Base-by-base conservation (phyloP, 2,329 filamentous ascomycete genomes). In the Alternaria metachromatica region DNA sequence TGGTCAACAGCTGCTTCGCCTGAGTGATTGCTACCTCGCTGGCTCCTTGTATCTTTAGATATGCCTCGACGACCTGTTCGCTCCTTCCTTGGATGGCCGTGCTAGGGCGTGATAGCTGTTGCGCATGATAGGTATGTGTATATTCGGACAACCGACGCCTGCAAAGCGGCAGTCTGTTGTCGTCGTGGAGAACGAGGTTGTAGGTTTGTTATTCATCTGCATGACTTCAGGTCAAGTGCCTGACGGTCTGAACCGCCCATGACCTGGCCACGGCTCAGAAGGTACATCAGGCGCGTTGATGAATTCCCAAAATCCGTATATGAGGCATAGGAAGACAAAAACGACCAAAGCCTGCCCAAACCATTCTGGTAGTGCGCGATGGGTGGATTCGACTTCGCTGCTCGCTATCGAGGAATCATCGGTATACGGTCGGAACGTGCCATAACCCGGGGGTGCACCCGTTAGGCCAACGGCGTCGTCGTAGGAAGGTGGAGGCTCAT, bases 401-500 rank as follows among this genome's bases (percentile, higher is more conserved):
- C 73, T 79, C 10, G 72, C 67, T 30, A 68, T 59, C 0, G 77
- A 78, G 12, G 75, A 78, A 18, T 66, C 69, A 37, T 78, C 75
- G n/a, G 66, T 64, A 54, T 73, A 77, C 3, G 72, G 70, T 48
- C 63, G 62, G 58, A 76, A 74, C 44, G 73, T 72, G 55, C 76
- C 76, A 44, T 80, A 79, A 51, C 72, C 65, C 33, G 74, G 72
- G 2, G 77, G 77, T 5, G 73, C 62, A 13, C 60, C 59, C 3
- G 66, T 58, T 15, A 71, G 72, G 2, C 68, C 68, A 3, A 70
- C 76, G 6, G 76, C 74, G 54, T 77, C 76, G 20, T 78, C 70
- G 53, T 80, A 80, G 2, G 76, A 78, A 5, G 77, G 77, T 8
- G 75, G 77, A 15, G 76, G 72, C 25, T 74, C 72, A 26, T 74